Conservation (phyloP, 2,329 filamentous ascomycete species). For the Botrytis pseudocinerea region DNA sequence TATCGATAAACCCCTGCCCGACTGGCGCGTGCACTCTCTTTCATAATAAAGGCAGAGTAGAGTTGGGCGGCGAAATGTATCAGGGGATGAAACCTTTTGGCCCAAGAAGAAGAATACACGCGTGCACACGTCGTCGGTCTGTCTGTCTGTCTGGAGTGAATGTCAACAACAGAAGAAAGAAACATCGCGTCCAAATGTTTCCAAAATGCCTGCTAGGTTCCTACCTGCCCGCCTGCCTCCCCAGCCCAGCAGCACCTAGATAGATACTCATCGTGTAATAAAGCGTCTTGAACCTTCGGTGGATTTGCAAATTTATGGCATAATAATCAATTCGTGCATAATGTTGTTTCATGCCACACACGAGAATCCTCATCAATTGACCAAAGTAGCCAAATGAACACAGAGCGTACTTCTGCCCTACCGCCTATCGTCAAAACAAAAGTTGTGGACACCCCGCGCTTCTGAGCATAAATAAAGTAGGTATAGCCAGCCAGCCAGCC, state of each 20-base stretch:
- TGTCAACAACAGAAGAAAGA: not conserved
- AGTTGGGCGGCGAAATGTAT: not conserved
- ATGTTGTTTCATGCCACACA: not conserved
- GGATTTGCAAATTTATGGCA: not conserved
- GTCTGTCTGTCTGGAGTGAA: not conserved
- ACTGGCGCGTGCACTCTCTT: slow-evolving; percentile 13
- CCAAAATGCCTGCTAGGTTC: not conserved
- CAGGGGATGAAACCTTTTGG: not conserved
- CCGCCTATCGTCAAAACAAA: slow-evolving; percentile 7
- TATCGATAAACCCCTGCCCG: not conserved
- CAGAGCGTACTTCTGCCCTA: slow-evolving; percentile 8
- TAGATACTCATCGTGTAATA: not conserved
- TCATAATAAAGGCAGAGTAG: not conserved
- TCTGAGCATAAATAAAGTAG: slow-evolving; percentile 19
- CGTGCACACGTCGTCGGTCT: not conserved
- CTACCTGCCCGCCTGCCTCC: no score
- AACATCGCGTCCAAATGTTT: not conserved
- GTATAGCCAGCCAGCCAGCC: not conserved
- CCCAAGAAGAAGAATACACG: not conserved
- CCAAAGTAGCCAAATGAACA: not conserved
- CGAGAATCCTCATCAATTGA: not conserved
- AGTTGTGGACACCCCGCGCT: slow-evolving; percentile 22
- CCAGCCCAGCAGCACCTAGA: no score
- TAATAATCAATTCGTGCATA: not conserved
- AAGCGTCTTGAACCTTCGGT: not conserved